Conservation (phyloP, 768 basidiomycete species). For the Pulveroboletus sp. region DNA sequence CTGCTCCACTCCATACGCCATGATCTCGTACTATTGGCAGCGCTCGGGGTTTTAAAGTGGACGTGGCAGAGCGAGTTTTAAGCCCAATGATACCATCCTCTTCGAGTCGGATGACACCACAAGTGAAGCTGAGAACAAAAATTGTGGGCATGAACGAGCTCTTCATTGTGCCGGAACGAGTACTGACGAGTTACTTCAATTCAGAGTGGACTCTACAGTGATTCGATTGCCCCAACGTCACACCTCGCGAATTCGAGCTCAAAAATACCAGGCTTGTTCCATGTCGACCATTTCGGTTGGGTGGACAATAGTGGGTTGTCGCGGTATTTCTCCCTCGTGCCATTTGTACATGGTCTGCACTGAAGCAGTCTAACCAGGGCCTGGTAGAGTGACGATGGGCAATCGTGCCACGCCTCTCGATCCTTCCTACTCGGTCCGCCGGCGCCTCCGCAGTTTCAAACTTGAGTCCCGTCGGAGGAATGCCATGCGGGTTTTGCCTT, state of each 20-base stretch:
- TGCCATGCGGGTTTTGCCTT: slow-evolving; percentile 43
- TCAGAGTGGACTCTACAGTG: slow-evolving; percentile 50
- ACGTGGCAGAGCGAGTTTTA: background rate
- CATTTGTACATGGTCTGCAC: background rate
- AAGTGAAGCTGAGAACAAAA: slow-evolving; percentile 14
- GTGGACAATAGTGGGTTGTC: slow-evolving; percentile 53
- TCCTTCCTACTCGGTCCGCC: slow-evolving; percentile 48
- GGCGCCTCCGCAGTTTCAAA: slow-evolving; percentile 52
- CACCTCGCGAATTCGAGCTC: slow-evolving; percentile 36
- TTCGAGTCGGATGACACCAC: slow-evolving; percentile 1
- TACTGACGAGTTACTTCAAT: background rate
- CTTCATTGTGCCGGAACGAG: background rate
- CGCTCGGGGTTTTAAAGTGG: slow-evolving; percentile 13
- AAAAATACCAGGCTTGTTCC: slow-evolving; percentile 49
- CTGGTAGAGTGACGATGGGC: slow-evolving; percentile 60
- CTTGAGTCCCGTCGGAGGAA: slow-evolving; percentile 46
- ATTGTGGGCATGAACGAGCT: slow-evolving; percentile 14
- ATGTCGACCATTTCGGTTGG: slow-evolving; percentile 62
- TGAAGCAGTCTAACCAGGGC: slow-evolving; percentile 2
- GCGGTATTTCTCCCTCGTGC: background rate
- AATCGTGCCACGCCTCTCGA: slow-evolving; percentile 63
- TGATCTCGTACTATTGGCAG: slow-evolving; percentile 5
- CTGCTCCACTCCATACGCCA: slow-evolving; percentile 18
- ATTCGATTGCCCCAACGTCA: slow-evolving; percentile 50
- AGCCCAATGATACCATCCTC: background rate